Percentiles rank a stretch among this genome's conserved stretches.
Evolutionary conservation across 345 rosid species (phyloP).

Genomic region (Bretschneidera sinensis): DNA sequence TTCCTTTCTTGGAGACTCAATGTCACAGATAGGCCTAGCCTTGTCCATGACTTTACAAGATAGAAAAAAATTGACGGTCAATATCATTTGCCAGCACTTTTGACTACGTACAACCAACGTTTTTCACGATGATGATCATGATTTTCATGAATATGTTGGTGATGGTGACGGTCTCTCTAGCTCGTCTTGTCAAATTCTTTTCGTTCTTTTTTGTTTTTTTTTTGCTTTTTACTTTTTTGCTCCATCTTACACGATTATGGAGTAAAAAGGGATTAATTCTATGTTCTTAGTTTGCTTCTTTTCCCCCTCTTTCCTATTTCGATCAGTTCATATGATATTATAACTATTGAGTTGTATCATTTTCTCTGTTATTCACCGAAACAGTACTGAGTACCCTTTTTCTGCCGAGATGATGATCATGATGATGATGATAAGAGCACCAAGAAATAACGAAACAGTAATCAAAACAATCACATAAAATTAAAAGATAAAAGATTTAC

Average conservation of each 20-base stretch:
- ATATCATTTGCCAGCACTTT: conserved; percentile 13
- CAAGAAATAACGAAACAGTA: too few relatives aligned
- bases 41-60: conserved; percentile 82
- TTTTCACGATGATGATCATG: conserved; percentile 9
- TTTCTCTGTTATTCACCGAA: neutral
- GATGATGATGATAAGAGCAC: too few relatives aligned
- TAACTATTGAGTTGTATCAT: neutral
- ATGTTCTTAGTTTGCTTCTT: conserved; percentile 23
- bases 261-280: conserved; percentile 31
- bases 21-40: conserved; percentile 79
- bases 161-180: conserved; percentile 23
- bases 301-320: too few relatives aligned
- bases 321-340: conserved; percentile 9
- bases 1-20: conserved; percentile 91
- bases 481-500: too few relatives aligned
- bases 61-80: conserved; percentile 32
- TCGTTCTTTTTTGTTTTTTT: conserved; percentile 14
- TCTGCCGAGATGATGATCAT: too few relatives aligned
- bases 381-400: too few relatives aligned
- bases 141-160: conserved; percentile 24
- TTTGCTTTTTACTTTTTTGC: conserved; percentile 16
- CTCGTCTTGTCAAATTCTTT: conserved; percentile 25
- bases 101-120: conserved; percentile 7
- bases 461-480: too few relatives aligned
- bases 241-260: too few relatives aligned